Base-by-base conservation (phyloP, 2,329 filamentous ascomycete genomes). In the Cercospora janseana region DNA sequence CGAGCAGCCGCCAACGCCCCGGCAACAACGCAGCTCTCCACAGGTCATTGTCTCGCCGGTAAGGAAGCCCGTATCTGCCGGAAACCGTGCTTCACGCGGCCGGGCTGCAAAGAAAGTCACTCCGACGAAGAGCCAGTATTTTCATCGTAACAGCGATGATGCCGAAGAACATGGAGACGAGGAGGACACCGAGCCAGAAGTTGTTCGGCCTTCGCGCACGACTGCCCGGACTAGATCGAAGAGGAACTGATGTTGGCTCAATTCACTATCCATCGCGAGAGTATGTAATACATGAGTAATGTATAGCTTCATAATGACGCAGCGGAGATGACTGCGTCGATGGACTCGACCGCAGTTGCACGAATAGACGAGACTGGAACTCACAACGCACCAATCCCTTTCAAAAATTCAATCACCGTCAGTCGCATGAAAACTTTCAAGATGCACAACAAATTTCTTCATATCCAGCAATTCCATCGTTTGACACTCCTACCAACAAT, bases 81-180 rank as follows among this genome's bases (percentile, higher is more conserved):
- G 6, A 6, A 50, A 29, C 18, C 38, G 46, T 12, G 34, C 35
- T 13, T 20, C 16, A n/a, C 27, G 52, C 45, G 23, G 40, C 20
- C 37, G 52, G 29, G 46, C 40, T 37, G 51, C 51, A 24, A 61
- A 61, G 49, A 65, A 60, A 47, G 52, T 49, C 18, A 64, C 62
- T 29, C 63, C 57, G 32, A 24, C 52, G 16, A 66, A 54, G 52
- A 66, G 64, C 51, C 63, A 63, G 46, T 67, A 63, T 41, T 62
- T 66, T 28, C 35, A 46, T n/a, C 45, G 49, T 10, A 40, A 12
- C 3, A 28, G 35, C 10, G 35, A 56, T 18, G 51, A 45, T 9
- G 47, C 54, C 16, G 44, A 52, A 28, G 41, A 52, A 13, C 46
- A 53, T 13, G 51, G 54, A 3, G 57, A 60, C 28, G 51, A 54